Conservation (phyloP, 2,329 filamentous ascomycete species). For the Cercospora brassicicola region DNA sequence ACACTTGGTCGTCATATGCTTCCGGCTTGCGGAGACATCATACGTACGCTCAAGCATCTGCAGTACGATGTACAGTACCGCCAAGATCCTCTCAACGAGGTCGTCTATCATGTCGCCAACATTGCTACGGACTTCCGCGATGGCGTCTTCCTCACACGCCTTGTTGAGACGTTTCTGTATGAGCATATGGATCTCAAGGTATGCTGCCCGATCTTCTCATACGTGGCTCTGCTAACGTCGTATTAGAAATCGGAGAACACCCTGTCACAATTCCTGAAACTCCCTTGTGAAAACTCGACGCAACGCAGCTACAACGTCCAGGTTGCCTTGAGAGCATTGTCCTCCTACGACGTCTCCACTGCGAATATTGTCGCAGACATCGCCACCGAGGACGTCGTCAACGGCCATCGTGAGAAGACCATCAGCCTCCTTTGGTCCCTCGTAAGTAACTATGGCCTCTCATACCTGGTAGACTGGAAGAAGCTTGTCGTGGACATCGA, state of each 20-base stretch:
- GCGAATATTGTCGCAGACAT: conserved; percentile 47
- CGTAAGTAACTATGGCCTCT: conserved; percentile 58
- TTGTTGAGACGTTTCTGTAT: conserved; percentile 58
- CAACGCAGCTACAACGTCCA: conserved; percentile 62
- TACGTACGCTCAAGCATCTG: conserved; percentile 56
- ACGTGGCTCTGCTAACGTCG: background rate
- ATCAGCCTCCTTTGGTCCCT: conserved; percentile 61
- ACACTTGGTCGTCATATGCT: conserved; percentile 56
- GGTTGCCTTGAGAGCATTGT: conserved; percentile 56
- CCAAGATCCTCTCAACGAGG: conserved; percentile 61
- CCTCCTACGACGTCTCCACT: conserved; percentile 44
- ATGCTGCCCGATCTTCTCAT: background rate
- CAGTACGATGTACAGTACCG: conserved; percentile 56
- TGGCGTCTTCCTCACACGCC: conserved; percentile 59
- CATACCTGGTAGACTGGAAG: conserved; percentile 56
- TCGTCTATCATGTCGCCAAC: conserved; percentile 58
- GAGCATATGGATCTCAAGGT: background rate
- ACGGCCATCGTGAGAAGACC: conserved; percentile 65
- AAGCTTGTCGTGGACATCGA: conserved; percentile 52
- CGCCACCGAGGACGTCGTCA: conserved; percentile 59
- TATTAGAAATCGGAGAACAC: conserved; percentile 37
- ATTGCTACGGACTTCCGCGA: conserved; percentile 63
- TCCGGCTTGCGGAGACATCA: conserved; percentile 60
- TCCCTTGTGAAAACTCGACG: conserved; percentile 56
- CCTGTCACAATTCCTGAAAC: conserved; percentile 59